phyloP scores from a whole-genome alignment of 2,329 filamentous ascomycete genomes.

The Aotearoamyces nothofagi region DNA sequence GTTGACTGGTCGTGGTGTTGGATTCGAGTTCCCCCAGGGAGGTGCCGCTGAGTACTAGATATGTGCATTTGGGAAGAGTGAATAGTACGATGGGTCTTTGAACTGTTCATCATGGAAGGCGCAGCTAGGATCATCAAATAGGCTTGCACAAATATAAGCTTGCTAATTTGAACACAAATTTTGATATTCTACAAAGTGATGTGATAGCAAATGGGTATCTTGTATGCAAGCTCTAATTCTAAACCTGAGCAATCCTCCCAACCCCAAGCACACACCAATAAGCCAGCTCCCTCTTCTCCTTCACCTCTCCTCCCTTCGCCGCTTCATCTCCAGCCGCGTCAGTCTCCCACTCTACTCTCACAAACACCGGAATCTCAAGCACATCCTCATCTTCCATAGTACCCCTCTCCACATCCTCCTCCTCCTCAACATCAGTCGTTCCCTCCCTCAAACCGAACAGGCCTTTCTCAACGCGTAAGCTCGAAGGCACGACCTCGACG shows the following conservation, averaged over 20 bases:
- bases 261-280: slow-evolving; percentile 93
- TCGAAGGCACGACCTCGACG: slow-evolving; percentile 67
- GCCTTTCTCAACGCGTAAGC: slow-evolving; percentile 22
- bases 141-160: slow-evolving; percentile 12
- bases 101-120: slow-evolving; percentile 9
- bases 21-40: slow-evolving; percentile 96
- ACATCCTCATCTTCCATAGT: slow-evolving; percentile 42
- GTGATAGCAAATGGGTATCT: slow-evolving; percentile 6
- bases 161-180: no score
- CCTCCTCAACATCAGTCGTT: slow-evolving; percentile 13
- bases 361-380: slow-evolving; percentile 87
- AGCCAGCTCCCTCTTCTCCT: slow-evolving; percentile 73
- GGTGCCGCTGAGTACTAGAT: slow-evolving; percentile 67
- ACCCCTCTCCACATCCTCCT: slow-evolving; percentile 26
- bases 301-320: slow-evolving; percentile 41
- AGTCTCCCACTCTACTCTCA: slow-evolving; percentile 79
- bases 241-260: slow-evolving; percentile 54
- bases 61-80: slow-evolving; percentile 9
- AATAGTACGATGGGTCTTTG: slow-evolving; percentile 6
- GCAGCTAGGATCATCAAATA: slow-evolving; percentile 13
- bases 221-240: slow-evolving; percentile 4
- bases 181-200: no score
- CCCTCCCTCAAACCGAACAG: slow-evolving; percentile 17
- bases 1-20: slow-evolving; percentile 88
- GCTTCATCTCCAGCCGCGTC: slow-evolving; percentile 44